Conservation (phyloP, 257 asterid genomes). For the Solanum tarijense region DNA sequence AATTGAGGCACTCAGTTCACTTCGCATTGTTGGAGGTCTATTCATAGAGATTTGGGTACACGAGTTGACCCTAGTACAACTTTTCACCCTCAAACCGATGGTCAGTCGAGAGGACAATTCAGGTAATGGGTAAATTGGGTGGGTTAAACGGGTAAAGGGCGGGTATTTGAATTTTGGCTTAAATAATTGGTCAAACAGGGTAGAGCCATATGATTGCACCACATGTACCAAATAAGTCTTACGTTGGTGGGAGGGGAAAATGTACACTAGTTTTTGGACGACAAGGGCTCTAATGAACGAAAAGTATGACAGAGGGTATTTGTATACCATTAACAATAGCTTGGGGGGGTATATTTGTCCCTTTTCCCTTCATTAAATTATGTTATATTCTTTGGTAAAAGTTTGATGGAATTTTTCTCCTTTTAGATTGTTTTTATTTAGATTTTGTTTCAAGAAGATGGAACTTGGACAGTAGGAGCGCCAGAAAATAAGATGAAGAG, state of each 20-base stretch:
- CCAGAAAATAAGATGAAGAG: no score
- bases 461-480: no score
- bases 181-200: background rate
- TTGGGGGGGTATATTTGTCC: background rate
- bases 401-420: no score
- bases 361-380: no score
- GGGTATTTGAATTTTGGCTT: background rate
- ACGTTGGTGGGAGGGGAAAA: background rate
- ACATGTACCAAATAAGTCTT: background rate
- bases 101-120: background rate
- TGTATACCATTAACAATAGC: no score
- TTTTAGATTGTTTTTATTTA: no score
- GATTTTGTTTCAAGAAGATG: no score
- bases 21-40: no score
- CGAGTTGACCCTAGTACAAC: background rate
- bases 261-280: background rate
- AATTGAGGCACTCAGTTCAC: background rate
- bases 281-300: background rate
- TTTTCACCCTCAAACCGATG: background rate
- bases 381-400: no score
- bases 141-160: background rate
- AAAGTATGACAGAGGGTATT: no score
- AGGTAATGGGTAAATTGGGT: background rate
- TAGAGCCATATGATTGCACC: background rate
- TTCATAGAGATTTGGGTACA: background rate